These are phyloP conservation scores for Pyrus bretschneideri DNA, from an alignment of 306 rosid species.

Conservation along the genomic window DNA sequence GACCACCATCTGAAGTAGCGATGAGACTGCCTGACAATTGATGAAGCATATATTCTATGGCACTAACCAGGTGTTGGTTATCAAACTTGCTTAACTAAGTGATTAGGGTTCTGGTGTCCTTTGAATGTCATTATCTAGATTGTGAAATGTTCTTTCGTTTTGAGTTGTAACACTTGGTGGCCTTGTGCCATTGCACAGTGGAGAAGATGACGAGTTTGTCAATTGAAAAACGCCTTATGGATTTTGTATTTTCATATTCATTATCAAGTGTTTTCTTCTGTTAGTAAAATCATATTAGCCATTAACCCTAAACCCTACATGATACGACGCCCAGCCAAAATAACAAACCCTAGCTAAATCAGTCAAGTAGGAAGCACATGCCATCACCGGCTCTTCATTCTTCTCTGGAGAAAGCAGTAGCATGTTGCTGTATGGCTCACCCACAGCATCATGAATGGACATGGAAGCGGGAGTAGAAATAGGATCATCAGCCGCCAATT, in stretches of 20 bases:
- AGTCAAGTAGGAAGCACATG: too few species aligned
- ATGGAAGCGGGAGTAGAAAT: too few species aligned
- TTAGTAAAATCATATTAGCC: not conserved
- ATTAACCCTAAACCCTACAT: too few species aligned
- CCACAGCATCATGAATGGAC: too few species aligned
- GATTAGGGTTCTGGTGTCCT: not conserved
- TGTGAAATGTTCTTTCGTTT: too few species aligned
- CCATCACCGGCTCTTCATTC: too few species aligned
- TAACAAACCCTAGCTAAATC: too few species aligned
- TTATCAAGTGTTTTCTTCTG: not conserved
- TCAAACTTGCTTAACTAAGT: not conserved
- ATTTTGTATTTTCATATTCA: not conserved
- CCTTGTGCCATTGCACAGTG: not conserved
- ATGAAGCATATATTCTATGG: conserved; percentile 8
- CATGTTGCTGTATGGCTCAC: too few species aligned
- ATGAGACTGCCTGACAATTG: conserved; percentile 71
- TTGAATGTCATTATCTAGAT: not conserved
- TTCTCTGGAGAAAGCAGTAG: too few species aligned
- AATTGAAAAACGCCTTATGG: not conserved
- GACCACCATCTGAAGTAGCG: conserved; percentile 85
- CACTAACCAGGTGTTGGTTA: conserved; percentile 6
- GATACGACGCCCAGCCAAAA: too few species aligned
- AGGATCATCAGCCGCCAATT: too few species aligned
- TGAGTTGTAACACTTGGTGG: not conserved
- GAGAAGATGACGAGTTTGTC: not conserved